phyloP scores from a whole-genome alignment of 1,284 basidiomycete species.

The Malassezia sp. region DNA sequence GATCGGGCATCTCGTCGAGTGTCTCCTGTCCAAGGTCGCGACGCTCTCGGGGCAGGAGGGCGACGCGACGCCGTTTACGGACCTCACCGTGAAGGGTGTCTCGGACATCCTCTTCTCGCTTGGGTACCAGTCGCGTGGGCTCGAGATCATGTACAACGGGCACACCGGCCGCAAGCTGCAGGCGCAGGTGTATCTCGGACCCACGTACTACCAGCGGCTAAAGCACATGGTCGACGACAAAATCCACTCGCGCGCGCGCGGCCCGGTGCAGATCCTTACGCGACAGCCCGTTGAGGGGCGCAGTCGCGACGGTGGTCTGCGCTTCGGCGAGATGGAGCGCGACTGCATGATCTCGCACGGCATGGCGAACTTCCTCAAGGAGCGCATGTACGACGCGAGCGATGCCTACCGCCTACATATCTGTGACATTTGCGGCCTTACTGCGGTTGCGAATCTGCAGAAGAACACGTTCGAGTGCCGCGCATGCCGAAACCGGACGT shows the following conservation, averaged over 20 bases:
- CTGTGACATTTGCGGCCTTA: constrained; percentile 43
- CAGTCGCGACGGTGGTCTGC: constrained; percentile 92
- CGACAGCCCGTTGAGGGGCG: constrained; percentile 98
- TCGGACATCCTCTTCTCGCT: constrained; percentile 33
- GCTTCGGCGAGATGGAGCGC: constrained; percentile 99
- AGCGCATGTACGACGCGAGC: constrained; percentile 43
- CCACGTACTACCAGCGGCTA: constrained; percentile 96
- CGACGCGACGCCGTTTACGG: constrained; percentile 96
- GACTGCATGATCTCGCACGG: constrained; percentile 99
- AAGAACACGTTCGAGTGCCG: constrained; percentile 44
- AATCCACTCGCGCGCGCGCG: constrained; percentile 92
- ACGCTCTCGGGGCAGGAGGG: constrained; percentile 92
- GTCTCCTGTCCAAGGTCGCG: constrained; percentile 88
- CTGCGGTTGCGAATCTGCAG: constrained; percentile 42
- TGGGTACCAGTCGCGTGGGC: constrained; percentile 65
- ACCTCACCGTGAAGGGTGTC: constrained; percentile 80
- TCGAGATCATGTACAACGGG: constrained; percentile 98
- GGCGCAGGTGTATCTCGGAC: constrained; percentile 94
- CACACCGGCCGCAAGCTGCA: constrained; percentile 94
- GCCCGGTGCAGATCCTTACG: constrained; percentile 93
- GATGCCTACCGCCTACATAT: constrained; percentile 44
- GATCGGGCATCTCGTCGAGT: constrained; percentile 98
- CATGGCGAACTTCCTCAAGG: constrained; percentile 78
- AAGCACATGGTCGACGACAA: constrained; percentile 99
- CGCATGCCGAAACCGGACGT: constrained; percentile 41